Conservation (phyloP, 2,329 filamentous ascomycete species). For the Talaromyces sp. region DNA sequence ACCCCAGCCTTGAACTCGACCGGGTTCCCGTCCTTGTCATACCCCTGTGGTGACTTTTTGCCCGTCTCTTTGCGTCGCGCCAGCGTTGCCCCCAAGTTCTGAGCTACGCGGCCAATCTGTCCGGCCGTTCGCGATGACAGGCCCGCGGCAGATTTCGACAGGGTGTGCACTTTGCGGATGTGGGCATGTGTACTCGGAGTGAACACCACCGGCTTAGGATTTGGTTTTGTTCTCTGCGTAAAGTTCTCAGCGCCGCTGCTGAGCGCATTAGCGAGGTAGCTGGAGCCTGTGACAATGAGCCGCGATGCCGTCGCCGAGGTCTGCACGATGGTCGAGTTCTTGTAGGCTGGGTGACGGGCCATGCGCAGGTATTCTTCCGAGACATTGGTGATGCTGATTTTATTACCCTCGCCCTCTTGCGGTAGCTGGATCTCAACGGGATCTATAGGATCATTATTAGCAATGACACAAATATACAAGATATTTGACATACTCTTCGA, state of each 20-base stretch:
- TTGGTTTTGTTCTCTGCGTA: slow-evolving; percentile 71
- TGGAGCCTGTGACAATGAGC: slow-evolving; percentile 82
- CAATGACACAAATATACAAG: no score
- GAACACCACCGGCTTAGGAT: slow-evolving; percentile 78
- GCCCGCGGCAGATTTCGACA: slow-evolving; percentile 71
- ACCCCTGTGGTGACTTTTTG: slow-evolving; percentile 48
- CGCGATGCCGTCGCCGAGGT: slow-evolving; percentile 84
- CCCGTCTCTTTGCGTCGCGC: slow-evolving; percentile 54
- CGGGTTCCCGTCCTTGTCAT: slow-evolving; percentile 64
- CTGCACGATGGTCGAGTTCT: slow-evolving; percentile 77
- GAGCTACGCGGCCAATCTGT: slow-evolving; percentile 73
- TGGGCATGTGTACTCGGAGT: slow-evolving; percentile 75
- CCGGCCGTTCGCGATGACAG: slow-evolving; percentile 83
- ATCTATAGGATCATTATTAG: slow-evolving; percentile 24
- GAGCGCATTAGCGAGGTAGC: slow-evolving; percentile 70
- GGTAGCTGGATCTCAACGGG: slow-evolving; percentile 46
- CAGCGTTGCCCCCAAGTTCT: slow-evolving; percentile 78
- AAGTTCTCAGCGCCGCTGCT: slow-evolving; percentile 73
- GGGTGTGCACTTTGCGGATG: slow-evolving; percentile 82
- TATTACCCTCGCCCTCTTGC: slow-evolving; percentile 40
- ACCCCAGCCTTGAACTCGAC: slow-evolving; percentile 78
- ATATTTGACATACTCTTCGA: slow-evolving; percentile 68
- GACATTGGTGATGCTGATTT: slow-evolving; percentile 42
- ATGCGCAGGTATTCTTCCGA: slow-evolving; percentile 62
- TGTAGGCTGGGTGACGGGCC: slow-evolving; percentile 84